Conservation (phyloP, 495 filamentous ascomycete species). For the Alectoria sarmentosa region DNA sequence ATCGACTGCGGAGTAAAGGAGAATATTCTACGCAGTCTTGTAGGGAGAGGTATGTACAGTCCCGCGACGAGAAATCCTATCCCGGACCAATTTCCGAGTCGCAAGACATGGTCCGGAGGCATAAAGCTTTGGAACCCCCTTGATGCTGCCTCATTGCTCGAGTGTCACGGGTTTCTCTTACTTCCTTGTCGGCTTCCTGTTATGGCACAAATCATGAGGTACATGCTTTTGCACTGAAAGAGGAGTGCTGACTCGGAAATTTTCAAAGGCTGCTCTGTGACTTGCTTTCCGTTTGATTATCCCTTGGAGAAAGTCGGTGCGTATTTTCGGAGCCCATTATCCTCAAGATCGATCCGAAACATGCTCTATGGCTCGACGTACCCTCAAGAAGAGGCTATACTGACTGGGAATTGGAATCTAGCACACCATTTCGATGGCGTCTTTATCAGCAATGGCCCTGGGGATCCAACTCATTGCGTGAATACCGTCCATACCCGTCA, state of each 20-base stretch:
- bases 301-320: constrained; percentile 82
- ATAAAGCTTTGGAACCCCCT: no score
- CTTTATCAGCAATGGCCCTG: constrained; percentile 95
- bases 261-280: constrained; percentile 49
- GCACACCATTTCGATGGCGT: constrained; percentile 70
- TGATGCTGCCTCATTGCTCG: no score
- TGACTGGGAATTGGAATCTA: background rate
- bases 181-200: no score
- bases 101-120: no score
- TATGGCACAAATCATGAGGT: no score
- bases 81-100: no score
- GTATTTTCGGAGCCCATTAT: constrained; percentile 55
- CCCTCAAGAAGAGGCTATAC: background rate
- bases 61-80: no score
- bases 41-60: constrained; percentile 53
- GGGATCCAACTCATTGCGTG: constrained; percentile 94
- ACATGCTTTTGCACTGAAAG: background rate
- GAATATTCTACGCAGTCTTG: constrained; percentile 93
- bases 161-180: no score
- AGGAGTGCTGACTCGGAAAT: constrained; percentile 39
- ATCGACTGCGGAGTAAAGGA: constrained; percentile 99
- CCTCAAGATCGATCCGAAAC: no score
- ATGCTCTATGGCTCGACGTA: background rate
- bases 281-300: constrained; percentile 91
- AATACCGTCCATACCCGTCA: constrained; percentile 57